Evolutionary conservation across 164 flowering plant species (phyloP).

Genomic region (Vitis rotundifolia): DNA sequence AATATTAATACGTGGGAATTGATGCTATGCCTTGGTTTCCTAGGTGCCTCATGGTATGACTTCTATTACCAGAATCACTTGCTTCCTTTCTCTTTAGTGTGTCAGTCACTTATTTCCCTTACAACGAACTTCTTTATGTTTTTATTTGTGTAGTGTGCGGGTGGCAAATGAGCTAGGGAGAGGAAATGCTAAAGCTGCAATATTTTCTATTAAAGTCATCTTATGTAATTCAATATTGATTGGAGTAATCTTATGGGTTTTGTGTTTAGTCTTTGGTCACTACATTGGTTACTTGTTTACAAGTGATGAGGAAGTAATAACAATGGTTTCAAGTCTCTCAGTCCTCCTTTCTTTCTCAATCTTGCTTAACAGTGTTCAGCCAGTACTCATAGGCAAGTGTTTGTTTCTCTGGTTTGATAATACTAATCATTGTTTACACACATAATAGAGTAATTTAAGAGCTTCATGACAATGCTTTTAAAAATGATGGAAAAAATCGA

Average conservation of each 20-base stretch:
- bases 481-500: no score
- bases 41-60: conserved; percentile 39
- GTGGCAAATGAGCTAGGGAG: no score
- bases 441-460: not conserved
- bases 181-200: conserved; percentile 34
- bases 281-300: conserved; percentile 43
- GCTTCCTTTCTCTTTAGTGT: no score
- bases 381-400: conserved; percentile 40
- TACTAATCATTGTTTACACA: not conserved
- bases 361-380: conserved; percentile 52
- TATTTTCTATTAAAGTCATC: conserved; percentile 26
- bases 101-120: no score
- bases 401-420: not conserved
- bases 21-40: conserved; percentile 38
- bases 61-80: not conserved
- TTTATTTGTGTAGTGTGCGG: no score
- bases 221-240: conserved; percentile 11
- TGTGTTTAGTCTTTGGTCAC: conserved; percentile 24
- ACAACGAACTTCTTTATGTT: no score
- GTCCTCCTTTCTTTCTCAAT: conserved; percentile 41
- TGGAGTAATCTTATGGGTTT: conserved; percentile 26
- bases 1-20: conserved; percentile 32
- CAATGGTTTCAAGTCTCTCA: conserved; percentile 34
- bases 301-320: conserved; percentile 20
- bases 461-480: not conserved